These are phyloP conservation scores for Lachancea sp. DNA, from an alignment of 805 yeast genomes.

Conservation along the genomic window DNA sequence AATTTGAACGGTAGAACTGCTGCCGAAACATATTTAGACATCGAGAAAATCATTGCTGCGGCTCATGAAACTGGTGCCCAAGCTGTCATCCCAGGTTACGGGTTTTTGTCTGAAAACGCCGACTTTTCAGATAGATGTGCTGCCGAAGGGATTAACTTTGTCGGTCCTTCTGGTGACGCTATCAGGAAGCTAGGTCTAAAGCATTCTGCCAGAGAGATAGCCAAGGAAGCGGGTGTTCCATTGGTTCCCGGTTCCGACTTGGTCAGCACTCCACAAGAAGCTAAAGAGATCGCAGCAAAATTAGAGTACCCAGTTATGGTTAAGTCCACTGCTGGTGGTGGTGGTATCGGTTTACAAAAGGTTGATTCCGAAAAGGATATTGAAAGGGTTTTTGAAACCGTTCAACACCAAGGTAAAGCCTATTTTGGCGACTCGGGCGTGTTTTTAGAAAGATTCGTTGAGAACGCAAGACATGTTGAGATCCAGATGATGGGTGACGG, in stretches of 20 bases:
- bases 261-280: constrained; percentile 65
- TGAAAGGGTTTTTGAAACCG: constrained; percentile 79
- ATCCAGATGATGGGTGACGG: constrained; percentile 97
- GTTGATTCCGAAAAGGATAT: constrained; percentile 80
- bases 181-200: constrained; percentile 87
- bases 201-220: constrained; percentile 95
- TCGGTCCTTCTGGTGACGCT: constrained; percentile 95
- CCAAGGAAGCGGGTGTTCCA: constrained; percentile 87
- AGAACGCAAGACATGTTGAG: constrained; percentile 93
- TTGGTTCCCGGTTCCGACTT: constrained; percentile 96
- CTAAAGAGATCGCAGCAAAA: constrained; percentile 63
- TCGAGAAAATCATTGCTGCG: constrained; percentile 79
- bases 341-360: constrained; percentile 95
- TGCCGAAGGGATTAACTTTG: constrained; percentile 78
- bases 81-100: constrained; percentile 98
- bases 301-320: constrained; percentile 91
- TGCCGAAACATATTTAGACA: constrained; percentile 82
- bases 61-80: constrained; percentile 80
- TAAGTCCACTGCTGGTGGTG: constrained; percentile 98
- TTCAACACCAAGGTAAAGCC: constrained; percentile 87
- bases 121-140: constrained; percentile 88
- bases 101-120: constrained; percentile 93
- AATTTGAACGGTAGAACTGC: constrained; percentile 78
- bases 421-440: constrained; percentile 96
- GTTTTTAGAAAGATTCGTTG: constrained; percentile 89